Base-by-base conservation (phyloP, 805 yeast species). In the Candida sphagnicola region DNA sequence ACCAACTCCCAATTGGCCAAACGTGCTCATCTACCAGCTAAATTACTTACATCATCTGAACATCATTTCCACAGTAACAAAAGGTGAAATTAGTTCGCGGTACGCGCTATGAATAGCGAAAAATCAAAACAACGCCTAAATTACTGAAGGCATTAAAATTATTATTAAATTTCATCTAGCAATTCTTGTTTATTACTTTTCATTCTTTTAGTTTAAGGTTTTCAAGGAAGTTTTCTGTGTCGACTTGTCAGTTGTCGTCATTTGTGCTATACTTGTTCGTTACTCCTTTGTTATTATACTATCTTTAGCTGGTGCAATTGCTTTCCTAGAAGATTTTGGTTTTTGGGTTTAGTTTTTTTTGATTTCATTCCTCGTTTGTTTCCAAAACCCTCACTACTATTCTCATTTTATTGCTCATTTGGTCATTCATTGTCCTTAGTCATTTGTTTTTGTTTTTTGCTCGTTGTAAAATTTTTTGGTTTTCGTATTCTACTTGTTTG, bases 51-150 rank as follows among this genome's bases (percentile, higher is more conserved):
- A 21, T 21, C 6, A 6, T 6, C 10, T 21, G 24, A 10, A 6
- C 6, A 10, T 10, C 24, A 26, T 26, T 26, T 26, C 29, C 15
- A 5, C 6, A 13, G 29, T n/a, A 26, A 26, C 29, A 26, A 26
- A 21, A 26, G 6, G 5, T 10, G n/a, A 13, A 26, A 26, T 12
- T 26, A 8, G 6, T 26, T 26, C 29, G 29, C 29, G 29, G 29
- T 26, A 26, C 14, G 29, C 29, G 29, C 29, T 8, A 5, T 13
- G 12, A 21, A 6, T 21, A 21, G 24, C 24, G 24, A 13, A 26
- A 26, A 26, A 26, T 26, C 29, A 26, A 26, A 26, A 26, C 29
- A 26, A 26, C 29, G 29, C 29, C 29, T 26, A 26, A 26, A 12
- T 26, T 5, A 26, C 6, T 8, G 12, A 5, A 8, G 8, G 11